Evolutionary conservation across 495 filamentous ascomycete species (phyloP), one percentile per base, ranked within the genome.

Genomic region (Aspergillus nidulans): DNA sequence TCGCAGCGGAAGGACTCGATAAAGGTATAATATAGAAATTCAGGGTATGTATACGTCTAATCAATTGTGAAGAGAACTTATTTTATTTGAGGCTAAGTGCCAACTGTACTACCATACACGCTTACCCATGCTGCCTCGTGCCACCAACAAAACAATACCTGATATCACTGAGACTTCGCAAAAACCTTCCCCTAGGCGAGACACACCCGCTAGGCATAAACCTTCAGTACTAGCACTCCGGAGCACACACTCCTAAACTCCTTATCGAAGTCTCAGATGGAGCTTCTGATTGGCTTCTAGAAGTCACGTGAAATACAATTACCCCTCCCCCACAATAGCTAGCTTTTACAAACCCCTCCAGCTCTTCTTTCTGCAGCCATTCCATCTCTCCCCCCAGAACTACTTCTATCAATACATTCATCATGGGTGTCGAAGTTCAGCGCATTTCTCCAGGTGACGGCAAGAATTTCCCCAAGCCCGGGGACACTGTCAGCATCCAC

Each of bases 401-500:
- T 10, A 34, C 30, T 12, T 12, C 10, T 13, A 24, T 4, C 32
- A 32, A 56, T 48, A n/a, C n/a, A 43, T 52, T 62, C 67, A 74
- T 20, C 62, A 86, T 86, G 84, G 81, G 80, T 55, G 81, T 87
- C 64, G 60, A 59, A 15, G 81, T 73, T 58, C 54, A 69, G 1
- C 40, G 30, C 26, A 28, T 48, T 15, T 20, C 43, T 12, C 32
- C 36, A 2, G 40, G 51, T 52, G 78, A 85, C 62, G 74, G 71
- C 53, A 74, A 72, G 15, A 65, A 79, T 39, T 78, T 69, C 63
- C 88, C 90, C 41, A 60, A 70, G 59, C 64, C 67, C 15, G 85
- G 87, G 20, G 83, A 91, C 66, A 76, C 64, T 15, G 86, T 95
- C 62, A 80, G 79, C 59, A 91, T 95, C 60, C 85, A 88, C 69